Evolutionary conservation across 495 filamentous ascomycete species (phyloP).

Genomic region (Niebla homalea): DNA sequence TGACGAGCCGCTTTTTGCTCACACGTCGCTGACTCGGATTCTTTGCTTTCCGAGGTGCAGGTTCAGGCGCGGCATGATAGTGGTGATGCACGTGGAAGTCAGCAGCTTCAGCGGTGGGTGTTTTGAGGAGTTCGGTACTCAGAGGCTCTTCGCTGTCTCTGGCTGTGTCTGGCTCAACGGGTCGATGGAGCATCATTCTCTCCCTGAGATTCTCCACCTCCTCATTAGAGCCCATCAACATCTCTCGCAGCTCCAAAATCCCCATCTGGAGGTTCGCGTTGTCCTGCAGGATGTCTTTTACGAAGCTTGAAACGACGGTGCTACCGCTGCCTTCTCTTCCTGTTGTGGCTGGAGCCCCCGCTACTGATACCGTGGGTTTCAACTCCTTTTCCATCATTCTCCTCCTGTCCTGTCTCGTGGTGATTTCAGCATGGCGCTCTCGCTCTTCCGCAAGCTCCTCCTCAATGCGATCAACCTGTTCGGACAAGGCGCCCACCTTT

Average conservation of each 20-base stretch:
- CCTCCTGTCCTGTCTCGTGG: constrained; percentile 67
- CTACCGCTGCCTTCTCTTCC: constrained; percentile 42
- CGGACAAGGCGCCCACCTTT: constrained; percentile 57
- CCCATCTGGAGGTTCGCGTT: constrained; percentile 86
- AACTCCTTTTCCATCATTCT: constrained; percentile 62
- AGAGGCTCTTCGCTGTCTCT: constrained; percentile 34
- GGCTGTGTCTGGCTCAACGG: constrained; percentile 26
- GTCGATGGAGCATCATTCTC: constrained; percentile 70
- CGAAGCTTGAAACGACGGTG: constrained; percentile 77
- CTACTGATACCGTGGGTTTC: constrained; percentile 40
- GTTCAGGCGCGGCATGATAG: constrained; percentile 55
- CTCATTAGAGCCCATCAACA: constrained; percentile 86
- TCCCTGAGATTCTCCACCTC: constrained; percentile 80
- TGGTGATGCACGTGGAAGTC: constrained; percentile 88
- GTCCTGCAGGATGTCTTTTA: constrained; percentile 88
- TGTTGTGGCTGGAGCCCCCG: constrained; percentile 54
- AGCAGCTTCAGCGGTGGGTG: constrained; percentile 41
- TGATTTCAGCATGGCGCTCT: constrained; percentile 66
- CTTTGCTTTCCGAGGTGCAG: constrained; percentile 33
- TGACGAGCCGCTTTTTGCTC: constrained; percentile 56
- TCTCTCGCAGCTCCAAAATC: constrained; percentile 78
- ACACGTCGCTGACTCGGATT: constrained; percentile 36
- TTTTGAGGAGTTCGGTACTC: constrained; percentile 53
- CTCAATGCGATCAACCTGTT: constrained; percentile 82
- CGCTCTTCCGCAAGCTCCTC: constrained; percentile 71